Conservation (phyloP, 129 eudicot species). For the Heracleum sosnowskyi region DNA sequence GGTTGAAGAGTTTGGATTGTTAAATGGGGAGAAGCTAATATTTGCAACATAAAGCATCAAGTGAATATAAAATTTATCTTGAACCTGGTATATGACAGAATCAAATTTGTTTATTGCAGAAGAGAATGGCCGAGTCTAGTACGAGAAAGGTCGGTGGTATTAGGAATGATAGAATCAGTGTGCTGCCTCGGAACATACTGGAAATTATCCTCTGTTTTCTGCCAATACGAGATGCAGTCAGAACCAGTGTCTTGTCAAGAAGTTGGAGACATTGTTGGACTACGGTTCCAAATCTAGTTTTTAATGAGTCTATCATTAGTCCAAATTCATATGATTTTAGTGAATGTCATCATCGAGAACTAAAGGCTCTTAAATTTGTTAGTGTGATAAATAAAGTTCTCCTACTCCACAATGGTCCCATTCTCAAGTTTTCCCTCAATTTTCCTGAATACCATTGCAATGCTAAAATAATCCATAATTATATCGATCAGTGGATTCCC, state of each 20-base stretch:
- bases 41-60: background rate
- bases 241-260: too few species aligned
- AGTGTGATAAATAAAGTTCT: background rate
- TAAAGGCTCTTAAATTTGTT: too few species aligned
- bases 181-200: background rate
- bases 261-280: background rate
- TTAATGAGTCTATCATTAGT: background rate
- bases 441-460: background rate
- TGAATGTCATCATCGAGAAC: too few species aligned
- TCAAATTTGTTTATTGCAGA: background rate
- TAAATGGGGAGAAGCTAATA: background rate
- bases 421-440: background rate
- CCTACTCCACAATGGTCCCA: background rate
- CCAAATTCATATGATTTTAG: background rate
- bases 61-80: background rate
- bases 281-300: background rate
- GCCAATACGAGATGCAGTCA: background rate
- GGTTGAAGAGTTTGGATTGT: too few species aligned
- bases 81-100: too few species aligned
- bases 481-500: too few species aligned
- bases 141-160: background rate
- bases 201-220: background rate
- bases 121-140: background rate
- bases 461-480: background rate
- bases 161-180: background rate